Evolutionary conservation across 306 rosid species (phyloP), one percentile per base, ranked within the genome.

Genomic region (Quercus parvula): DNA sequence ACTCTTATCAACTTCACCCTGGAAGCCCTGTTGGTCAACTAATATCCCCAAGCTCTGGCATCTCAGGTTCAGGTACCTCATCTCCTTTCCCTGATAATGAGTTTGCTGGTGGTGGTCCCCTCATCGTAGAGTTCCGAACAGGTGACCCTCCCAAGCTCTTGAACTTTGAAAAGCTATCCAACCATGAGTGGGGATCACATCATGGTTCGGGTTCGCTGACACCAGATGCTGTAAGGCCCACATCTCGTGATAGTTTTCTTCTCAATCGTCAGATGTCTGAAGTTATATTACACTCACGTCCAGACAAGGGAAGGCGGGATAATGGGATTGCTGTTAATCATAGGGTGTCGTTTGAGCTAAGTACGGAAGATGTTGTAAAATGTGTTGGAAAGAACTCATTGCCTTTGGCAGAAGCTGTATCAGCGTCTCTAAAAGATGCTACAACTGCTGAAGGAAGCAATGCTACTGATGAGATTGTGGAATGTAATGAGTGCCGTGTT

Each of bases 11-110:
- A 75, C 91, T 93, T 70, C 91, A 96, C 77, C 98, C 99, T 0
- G 98, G 99, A 52, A 95, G 99, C 70, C 99, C 99, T 0, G 80
- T 95, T 54, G 97, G 94, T 78, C 98, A 89, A 19, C 94, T 93
- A 59, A 90, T 93, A 81, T 93, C 98, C 5, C 99, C 99, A 30
- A 89, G 96, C 82, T 93, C 99, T 0, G 97, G 83, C 68, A 86
- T 92, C 87, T 92, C 99, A 17, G 89, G 85, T 78, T 92, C 98
- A 24, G 97, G 97, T 51, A 52, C 94, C 46, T 91, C 98, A 1
- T 95, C 97, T 17, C 98, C 97, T 77, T 89, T 92, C 78, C 96
- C 89, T 1, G 99, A 95, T 22, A 19, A 54, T 12, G 98, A 94
- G 63, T 85, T 86, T 56, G 75, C 85, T 66, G 59, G 84, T 6